Conservation (phyloP, 169 alveolate species). For the Plasmodium vivax region DNA sequence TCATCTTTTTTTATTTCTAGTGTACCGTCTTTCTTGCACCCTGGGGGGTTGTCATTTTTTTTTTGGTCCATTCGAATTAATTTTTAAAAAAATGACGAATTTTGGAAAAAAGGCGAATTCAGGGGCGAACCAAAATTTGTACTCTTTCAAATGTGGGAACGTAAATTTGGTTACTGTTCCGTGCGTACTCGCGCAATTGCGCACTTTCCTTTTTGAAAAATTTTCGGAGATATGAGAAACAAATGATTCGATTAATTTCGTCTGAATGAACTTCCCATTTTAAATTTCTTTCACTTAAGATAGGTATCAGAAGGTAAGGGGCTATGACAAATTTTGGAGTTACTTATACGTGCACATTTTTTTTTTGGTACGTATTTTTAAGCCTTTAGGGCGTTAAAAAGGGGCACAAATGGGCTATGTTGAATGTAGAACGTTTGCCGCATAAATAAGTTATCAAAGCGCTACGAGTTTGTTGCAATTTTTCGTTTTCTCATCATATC, state of each 20-base stretch:
- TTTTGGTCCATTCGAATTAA: conserved; percentile 31
- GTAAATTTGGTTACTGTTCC: not conserved
- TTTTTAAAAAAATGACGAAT: not conserved
- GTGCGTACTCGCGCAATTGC: not conserved
- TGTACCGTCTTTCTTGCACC: not conserved
- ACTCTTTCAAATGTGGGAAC: not conserved
- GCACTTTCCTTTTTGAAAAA: not conserved
- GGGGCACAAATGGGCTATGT: not conserved
- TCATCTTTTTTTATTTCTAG: conserved; percentile 25
- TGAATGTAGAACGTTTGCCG: not conserved
- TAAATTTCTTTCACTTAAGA: not conserved
- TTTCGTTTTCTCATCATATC: not conserved
- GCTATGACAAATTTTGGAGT: not conserved
- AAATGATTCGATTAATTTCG: not conserved
- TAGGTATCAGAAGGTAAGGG: not conserved
- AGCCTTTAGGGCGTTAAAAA: not conserved
- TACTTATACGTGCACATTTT: not conserved
- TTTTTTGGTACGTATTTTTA: not conserved
- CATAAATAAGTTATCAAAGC: not conserved
- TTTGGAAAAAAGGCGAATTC: not conserved
- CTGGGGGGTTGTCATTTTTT: conserved; percentile 4
- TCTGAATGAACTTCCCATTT: not conserved
- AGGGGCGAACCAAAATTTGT: not conserved
- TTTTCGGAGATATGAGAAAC: not conserved
- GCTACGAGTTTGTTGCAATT: not conserved